Percentiles rank a stretch among this genome's conserved stretches.
phyloP scores from a whole-genome alignment of 805 yeast species.

The Ogataea parapolymorpha region DNA sequence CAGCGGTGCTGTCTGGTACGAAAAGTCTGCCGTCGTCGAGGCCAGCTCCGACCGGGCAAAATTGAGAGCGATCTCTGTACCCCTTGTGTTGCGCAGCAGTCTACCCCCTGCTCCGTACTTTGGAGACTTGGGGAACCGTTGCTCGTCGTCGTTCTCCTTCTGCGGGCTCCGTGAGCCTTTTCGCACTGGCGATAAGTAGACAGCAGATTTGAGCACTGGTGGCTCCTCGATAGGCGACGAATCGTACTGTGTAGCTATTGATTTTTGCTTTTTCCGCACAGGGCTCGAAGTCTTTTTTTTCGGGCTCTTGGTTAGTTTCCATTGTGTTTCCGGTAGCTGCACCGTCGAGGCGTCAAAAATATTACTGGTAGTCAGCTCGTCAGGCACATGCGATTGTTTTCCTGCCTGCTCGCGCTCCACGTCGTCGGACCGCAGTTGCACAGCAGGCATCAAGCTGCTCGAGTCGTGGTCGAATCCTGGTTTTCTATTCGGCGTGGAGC shows the following conservation, averaged over 20 bases:
- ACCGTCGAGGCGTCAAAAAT: conserved; percentile 18
- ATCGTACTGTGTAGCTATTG: conserved; percentile 27
- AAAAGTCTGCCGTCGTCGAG: conserved; percentile 23
- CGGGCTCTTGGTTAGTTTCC: conserved; percentile 18
- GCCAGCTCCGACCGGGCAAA: conserved; percentile 27
- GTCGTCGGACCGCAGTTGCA: conserved; percentile 17
- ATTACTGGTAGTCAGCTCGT: conserved; percentile 20
- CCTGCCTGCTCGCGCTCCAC: conserved; percentile 15
- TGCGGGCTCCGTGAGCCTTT: conserved; percentile 7
- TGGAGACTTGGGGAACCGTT: conserved; percentile 48
- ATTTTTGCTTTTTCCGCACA: conserved; percentile 16
- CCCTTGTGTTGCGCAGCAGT: conserved; percentile 28
- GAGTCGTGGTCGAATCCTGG: conserved; percentile 3
- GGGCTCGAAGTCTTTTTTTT: conserved; percentile 11
- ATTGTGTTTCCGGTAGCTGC: conserved; percentile 14
- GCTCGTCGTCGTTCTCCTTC: conserved; percentile 16
- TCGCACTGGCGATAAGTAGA: conserved; percentile 19
- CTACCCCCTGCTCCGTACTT: conserved; percentile 40
- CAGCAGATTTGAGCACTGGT: conserved; percentile 27
- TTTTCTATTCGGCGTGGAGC: conserved; percentile 25
- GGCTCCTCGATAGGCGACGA: conserved; percentile 36
- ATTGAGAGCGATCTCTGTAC: conserved; percentile 26
- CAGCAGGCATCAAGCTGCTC: conserved; percentile 16
- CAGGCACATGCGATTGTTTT: conserved; percentile 3
- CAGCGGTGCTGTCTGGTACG: conserved; percentile 21